Evolutionary conservation across 177 flowering plant species (phyloP).

Genomic region (Tripterygium wilfordii): DNA sequence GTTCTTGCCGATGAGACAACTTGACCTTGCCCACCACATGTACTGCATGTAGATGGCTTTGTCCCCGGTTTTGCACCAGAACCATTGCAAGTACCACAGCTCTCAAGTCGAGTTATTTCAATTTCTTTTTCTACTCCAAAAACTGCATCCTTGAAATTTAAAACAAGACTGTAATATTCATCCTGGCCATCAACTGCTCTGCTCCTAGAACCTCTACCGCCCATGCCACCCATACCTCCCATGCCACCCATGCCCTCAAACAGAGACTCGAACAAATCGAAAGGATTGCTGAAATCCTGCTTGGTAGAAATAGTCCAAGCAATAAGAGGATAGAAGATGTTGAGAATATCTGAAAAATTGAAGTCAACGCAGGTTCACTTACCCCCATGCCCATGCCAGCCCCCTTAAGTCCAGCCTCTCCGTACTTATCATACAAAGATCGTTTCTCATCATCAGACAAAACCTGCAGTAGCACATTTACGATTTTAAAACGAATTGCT

Average conservation of each 20-base stretch:
- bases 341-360: too few relatives aligned
- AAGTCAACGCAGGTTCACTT: too few relatives aligned
- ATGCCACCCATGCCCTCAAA: conserved; percentile 74
- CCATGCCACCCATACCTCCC: conserved; percentile 65
- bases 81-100: conserved; percentile 69
- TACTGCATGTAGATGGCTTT: conserved; percentile 53
- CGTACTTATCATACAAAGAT: conserved; percentile 83
- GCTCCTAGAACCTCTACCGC: conserved; percentile 56
- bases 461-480: conserved; percentile 41
- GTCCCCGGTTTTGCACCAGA: conserved; percentile 87
- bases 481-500: too few relatives aligned
- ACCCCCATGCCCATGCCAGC: conserved; percentile 89
- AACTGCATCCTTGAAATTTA: conserved; percentile 87
- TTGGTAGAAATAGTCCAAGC: neutral
- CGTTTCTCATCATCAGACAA: conserved; percentile 94
- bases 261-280: conserved; percentile 78
- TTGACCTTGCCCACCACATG: conserved; percentile 94
- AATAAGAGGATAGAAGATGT: too few relatives aligned
- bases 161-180: conserved; percentile 59
- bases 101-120: conserved; percentile 73
- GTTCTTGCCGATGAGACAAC: conserved; percentile 78
- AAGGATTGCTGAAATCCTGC: conserved; percentile 92
- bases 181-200: conserved; percentile 82
- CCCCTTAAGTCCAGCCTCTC: conserved; percentile 95
- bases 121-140: conserved; percentile 92